A percentile compares a stretch with the other conserved stretches of the same genome.
These are phyloP conservation scores for Saccharomyces paradoxus DNA, from an alignment of 805 yeast genomes.

Conservation along the genomic window DNA sequence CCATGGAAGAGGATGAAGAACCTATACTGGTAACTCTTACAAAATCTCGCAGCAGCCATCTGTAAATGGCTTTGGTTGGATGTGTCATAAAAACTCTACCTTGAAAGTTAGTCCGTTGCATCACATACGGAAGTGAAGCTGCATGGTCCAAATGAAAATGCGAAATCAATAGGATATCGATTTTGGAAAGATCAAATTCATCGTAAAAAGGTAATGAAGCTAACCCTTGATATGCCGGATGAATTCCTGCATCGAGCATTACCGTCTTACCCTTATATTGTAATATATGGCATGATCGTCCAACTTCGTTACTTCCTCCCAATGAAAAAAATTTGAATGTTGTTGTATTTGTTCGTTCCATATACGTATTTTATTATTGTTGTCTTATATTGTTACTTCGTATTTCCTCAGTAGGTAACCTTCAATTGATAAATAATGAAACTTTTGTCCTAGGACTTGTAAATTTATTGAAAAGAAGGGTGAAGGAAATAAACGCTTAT, in stretches of 20 bases:
- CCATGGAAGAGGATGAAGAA: slow-evolving; percentile 30
- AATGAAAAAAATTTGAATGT: slow-evolving; percentile 69
- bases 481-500: background rate
- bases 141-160: slow-evolving; percentile 98
- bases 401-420: background rate
- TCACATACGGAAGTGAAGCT: slow-evolving; percentile 93
- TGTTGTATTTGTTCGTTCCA: slow-evolving; percentile 21
- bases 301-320: slow-evolving; percentile 98
- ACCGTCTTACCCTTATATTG: slow-evolving; percentile 90
- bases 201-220: slow-evolving; percentile 92
- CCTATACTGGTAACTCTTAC: slow-evolving; percentile 74
- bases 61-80: slow-evolving; percentile 94
- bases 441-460: background rate
- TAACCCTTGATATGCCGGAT: slow-evolving; percentile 87
- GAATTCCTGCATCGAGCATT: slow-evolving; percentile 97
- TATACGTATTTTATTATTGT: background rate
- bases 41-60: slow-evolving; percentile 91
- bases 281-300: slow-evolving; percentile 88
- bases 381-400: background rate
- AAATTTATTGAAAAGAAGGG: too few relatives aligned
- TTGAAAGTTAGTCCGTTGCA: slow-evolving; percentile 90
- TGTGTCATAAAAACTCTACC: slow-evolving; percentile 99
- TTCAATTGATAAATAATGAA: background rate
- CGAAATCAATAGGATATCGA: slow-evolving; percentile 79
- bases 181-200: slow-evolving; percentile 81